Conservation (phyloP, 768 basidiomycete species). For the Mycena rosella region DNA sequence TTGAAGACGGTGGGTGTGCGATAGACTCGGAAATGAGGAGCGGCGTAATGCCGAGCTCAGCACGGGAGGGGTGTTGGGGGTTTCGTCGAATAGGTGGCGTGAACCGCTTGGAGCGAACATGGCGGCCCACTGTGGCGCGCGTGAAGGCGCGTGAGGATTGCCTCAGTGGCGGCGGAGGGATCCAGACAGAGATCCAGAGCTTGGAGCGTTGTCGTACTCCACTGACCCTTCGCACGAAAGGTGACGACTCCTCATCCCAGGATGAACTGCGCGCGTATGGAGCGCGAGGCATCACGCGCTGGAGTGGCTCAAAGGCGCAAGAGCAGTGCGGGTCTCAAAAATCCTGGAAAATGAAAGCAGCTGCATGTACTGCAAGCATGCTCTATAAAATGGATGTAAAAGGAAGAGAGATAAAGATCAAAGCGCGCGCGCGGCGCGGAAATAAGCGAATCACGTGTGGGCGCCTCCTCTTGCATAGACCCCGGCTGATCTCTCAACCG, state of each 20-base stretch:
- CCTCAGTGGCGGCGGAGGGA: constrained; percentile 6
- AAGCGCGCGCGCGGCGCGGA: neutral
- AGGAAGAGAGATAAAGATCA: neutral
- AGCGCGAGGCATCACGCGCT: constrained; percentile 5
- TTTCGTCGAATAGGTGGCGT: neutral
- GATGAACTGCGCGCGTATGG: neutral
- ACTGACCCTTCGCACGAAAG: neutral
- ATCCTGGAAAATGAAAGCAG: constrained; percentile 14
- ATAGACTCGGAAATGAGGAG: constrained; percentile 12
- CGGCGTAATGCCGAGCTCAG: constrained; percentile 11
- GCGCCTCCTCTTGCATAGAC: neutral
- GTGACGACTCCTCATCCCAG: constrained; percentile 1
- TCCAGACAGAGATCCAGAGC: too few species aligned
- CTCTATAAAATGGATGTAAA: too few species aligned
- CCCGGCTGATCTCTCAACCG: neutral
- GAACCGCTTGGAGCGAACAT: constrained; percentile 8
- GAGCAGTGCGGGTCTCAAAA: constrained; percentile 6
- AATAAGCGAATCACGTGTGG: neutral
- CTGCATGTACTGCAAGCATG: constrained; percentile 21
- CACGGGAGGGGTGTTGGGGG: neutral
- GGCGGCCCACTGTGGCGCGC: neutral
- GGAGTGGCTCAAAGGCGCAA: constrained; percentile 5
- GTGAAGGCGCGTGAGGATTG: neutral
- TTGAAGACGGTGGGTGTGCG: neutral
- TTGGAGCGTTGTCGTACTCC: constrained; percentile 11